Percentiles rank a stretch among this genome's conserved stretches.
phyloP scores from a whole-genome alignment of 768 basidiomycete species.

The Lactarius hatsudake region DNA sequence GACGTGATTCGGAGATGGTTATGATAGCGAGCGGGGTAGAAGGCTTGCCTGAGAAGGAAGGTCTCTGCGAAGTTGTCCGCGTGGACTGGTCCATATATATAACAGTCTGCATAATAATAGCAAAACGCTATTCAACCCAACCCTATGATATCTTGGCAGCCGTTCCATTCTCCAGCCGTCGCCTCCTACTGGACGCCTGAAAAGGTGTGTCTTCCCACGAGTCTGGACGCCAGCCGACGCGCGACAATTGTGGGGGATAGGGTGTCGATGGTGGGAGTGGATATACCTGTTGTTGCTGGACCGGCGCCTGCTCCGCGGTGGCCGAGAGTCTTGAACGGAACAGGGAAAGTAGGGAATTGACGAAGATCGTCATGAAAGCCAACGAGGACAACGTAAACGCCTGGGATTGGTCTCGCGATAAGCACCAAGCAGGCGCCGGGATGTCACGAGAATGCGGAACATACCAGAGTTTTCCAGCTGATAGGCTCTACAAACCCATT shows the following conservation, averaged over 20 bases:
- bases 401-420: slow-evolving; percentile 38
- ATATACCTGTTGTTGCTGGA: slow-evolving; percentile 23
- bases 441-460: slow-evolving; percentile 32
- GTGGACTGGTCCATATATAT: slow-evolving; percentile 10
- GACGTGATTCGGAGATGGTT: slow-evolving; percentile 23
- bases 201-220: slow-evolving; percentile 30
- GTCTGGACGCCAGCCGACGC: slow-evolving; percentile 21
- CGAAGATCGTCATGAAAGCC: slow-evolving; percentile 73
- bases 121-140: slow-evolving; percentile 2
- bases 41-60: slow-evolving; percentile 8
- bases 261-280: slow-evolving; percentile 27
- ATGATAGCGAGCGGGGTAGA: slow-evolving; percentile 14
- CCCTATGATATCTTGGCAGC: slow-evolving; percentile 24
- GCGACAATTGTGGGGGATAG: slow-evolving; percentile 20
- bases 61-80: slow-evolving; percentile 1
- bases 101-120: slow-evolving; percentile 14
- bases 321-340: slow-evolving; percentile 66
- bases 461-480: slow-evolving; percentile 93
- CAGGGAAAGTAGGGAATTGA: slow-evolving; percentile 75
- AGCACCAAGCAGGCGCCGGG: slow-evolving; percentile 21
- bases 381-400: slow-evolving; percentile 73
- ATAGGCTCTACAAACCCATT: slow-evolving; percentile 97
- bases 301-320: slow-evolving; percentile 29
- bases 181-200: slow-evolving; percentile 29
- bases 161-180: slow-evolving; percentile 26